A percentile compares a stretch with the other conserved stretches of the same genome.
phyloP scores from a whole-genome alignment of 2,329 filamentous ascomycete species.

The Hypoxylon sp. region DNA sequence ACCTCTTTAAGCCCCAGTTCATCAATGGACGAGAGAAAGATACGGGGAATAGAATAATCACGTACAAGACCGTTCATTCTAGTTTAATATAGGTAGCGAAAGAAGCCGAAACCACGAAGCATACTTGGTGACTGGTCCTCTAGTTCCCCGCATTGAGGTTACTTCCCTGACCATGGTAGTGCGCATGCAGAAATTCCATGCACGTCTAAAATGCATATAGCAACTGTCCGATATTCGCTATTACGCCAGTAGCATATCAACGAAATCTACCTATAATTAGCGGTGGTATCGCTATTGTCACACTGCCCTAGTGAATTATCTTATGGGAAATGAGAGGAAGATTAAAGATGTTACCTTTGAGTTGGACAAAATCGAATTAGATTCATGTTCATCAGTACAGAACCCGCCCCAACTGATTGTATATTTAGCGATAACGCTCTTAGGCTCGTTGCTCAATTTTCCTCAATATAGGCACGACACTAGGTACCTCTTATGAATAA shows the following conservation, averaged over 20 bases:
- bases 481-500: background rate
- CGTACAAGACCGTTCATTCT: background rate
- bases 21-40: background rate
- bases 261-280: background rate
- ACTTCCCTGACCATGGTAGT: background rate
- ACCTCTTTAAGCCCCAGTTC: constrained; percentile 1
- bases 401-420: background rate
- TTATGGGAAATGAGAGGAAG: background rate
- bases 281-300: background rate
- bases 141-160: constrained; percentile 12
- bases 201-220: background rate
- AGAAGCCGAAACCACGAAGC: background rate
- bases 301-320: background rate
- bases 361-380: background rate
- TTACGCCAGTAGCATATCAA: background rate
- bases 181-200: background rate
- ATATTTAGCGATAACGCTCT: background rate
- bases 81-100: background rate
- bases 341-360: background rate
- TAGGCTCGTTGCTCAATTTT: background rate
- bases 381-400: background rate
- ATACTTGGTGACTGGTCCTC: background rate
- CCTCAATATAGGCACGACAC: background rate
- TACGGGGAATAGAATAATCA: background rate
- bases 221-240: background rate